A percentile compares a stretch with the other conserved stretches of the same genome.
Conservation (phyloP, 306 rosid genomes). For the Sesbania bispinosa region DNA sequence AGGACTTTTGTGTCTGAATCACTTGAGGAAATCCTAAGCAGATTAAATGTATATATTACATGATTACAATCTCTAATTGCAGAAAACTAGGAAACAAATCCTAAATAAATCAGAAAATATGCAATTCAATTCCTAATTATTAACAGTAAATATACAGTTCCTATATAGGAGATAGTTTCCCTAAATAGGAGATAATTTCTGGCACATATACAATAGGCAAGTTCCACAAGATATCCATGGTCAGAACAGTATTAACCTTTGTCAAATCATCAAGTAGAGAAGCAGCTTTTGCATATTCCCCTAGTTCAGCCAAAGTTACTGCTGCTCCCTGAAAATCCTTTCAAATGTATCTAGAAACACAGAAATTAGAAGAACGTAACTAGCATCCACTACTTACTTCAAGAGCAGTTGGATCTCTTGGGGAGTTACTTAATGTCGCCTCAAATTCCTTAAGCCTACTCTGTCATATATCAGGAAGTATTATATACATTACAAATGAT, state of each 20-base stretch:
- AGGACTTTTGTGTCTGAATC: neutral
- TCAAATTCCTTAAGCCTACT: slow-evolving; percentile 71
- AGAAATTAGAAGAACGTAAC: slow-evolving; percentile 33
- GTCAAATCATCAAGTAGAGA: slow-evolving; percentile 80
- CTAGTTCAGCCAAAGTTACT: slow-evolving; percentile 77
- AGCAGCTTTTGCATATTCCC: slow-evolving; percentile 72
- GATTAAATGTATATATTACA: neutral
- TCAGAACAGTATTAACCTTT: slow-evolving; percentile 46
- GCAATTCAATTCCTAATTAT: neutral
- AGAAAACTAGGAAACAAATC: neutral
- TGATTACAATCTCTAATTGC: neutral
- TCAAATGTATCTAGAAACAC: slow-evolving; percentile 28
- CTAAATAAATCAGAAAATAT: neutral
- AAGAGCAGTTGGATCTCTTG: slow-evolving; percentile 76
- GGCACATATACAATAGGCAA: neutral
- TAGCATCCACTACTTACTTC: slow-evolving; percentile 62
- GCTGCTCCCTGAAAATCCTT: slow-evolving; percentile 83
- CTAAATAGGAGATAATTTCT: neutral
- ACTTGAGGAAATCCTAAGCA: neutral
- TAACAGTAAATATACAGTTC: neutral
- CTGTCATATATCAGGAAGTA: slow-evolving; percentile 51
- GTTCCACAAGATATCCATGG: slow-evolving; percentile 5
- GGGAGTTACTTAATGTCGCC: slow-evolving; percentile 56
- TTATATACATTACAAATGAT: slow-evolving; percentile 2
- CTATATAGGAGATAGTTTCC: neutral